Base-by-base conservation (phyloP, 2,329 filamentous ascomycete species). In the Neofusicoccum sp. region DNA sequence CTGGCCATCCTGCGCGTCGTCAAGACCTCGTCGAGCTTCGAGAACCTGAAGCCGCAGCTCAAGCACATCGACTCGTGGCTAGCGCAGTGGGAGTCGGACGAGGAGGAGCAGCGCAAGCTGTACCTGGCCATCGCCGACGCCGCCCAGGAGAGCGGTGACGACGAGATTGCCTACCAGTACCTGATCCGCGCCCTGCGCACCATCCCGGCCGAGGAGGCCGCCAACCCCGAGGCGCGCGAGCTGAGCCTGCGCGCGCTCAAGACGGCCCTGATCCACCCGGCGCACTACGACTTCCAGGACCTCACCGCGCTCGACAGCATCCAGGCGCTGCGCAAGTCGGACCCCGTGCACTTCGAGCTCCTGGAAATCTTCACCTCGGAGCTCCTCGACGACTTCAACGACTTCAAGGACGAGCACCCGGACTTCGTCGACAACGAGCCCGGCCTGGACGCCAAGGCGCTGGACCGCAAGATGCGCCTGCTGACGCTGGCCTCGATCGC, bases 331-430 rank as follows among this genome's bases (percentile, higher is more conserved):
- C 87, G 88, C 75, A 89, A 94, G 73, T 91, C 91, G 58, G 91
- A 97, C 74, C 86, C 91, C 65, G 84, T 90, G 67, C 92, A 94
- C 80, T 93, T 91, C 71, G 92, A 98, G 79, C 87, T 99, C 41
- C 90, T 99, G 63, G 93, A 97, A 73, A 92, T 98, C 73, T 97
- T 98, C 80, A 91, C 92, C 70, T 90, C 95, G 73, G 93, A 98
- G 78, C 90, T 93, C 70, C 87, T 97, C 61, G 93, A 98, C 76
- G 92, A 97, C 79, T 97, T 95, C 82, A 91, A 92, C 77, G 93
- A 97, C 79, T 98, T 98, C 83, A 88, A 92, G 76, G 90, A 96
- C 72, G 92, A 96, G 81, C 92, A 97, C 79, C 86, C 91, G 67
- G 90, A 89, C 66, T 97, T 92, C 81, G 81, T 98, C 65, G 89